phyloP scores from a whole-genome alignment of 495 filamentous ascomycete genomes.

The Schizothecium vesticola region DNA sequence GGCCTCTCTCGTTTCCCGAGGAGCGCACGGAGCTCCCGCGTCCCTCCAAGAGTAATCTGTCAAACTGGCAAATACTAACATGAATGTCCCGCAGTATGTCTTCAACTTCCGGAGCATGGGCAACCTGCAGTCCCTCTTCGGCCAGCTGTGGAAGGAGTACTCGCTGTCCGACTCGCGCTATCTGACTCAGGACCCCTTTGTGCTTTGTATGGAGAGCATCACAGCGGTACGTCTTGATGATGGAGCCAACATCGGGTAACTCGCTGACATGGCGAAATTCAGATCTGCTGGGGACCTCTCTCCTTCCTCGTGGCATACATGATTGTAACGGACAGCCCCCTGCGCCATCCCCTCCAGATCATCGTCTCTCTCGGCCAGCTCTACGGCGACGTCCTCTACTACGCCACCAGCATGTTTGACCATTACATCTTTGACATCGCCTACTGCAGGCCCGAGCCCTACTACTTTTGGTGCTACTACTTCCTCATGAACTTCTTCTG shows the following conservation, averaged over 20 bases:
- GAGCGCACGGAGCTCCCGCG: too few species aligned
- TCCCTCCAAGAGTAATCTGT: too few species aligned
- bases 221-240: conserved; percentile 59
- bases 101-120: conserved; percentile 51
- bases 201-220: conserved; percentile 78
- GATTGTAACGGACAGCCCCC: conserved; percentile 41
- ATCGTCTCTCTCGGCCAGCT: conserved; percentile 52
- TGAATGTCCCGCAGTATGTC: conserved; percentile 42
- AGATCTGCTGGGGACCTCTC: conserved; percentile 50
- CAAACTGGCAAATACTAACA: background rate
- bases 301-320: conserved; percentile 45
- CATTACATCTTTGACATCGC: conserved; percentile 31
- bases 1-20: background rate
- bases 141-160: conserved; percentile 89
- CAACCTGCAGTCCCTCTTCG: conserved; percentile 49
- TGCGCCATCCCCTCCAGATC: conserved; percentile 49
- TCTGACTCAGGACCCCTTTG: conserved; percentile 70
- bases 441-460: conserved; percentile 50
- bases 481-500: conserved; percentile 53
- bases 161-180: conserved; percentile 78
- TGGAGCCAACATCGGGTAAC: background rate
- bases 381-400: conserved; percentile 55
- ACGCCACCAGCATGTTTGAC: conserved; percentile 48
- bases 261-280: background rate
- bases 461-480: conserved; percentile 55